Base-by-base conservation (phyloP, 768 basidiomycete genomes). In the Tricholoma hemisulphureum region DNA sequence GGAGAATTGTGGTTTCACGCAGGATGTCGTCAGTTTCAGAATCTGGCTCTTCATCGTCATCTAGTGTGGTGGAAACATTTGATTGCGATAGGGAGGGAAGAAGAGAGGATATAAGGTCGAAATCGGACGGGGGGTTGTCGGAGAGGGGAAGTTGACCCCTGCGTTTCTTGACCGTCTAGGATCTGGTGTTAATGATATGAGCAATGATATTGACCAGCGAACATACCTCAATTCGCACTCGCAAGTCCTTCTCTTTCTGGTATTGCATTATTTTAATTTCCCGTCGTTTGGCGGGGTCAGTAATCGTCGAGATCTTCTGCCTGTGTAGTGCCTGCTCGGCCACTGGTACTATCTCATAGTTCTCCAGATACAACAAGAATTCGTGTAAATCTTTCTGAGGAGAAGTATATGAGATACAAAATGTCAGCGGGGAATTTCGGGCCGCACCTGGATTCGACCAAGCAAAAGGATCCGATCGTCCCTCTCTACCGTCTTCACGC, bases 191-290 rank as follows among this genome's bases (percentile, higher is more conserved):
- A 50, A 37, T 29, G 16, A 34, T 18, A 51, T 28, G 39, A 46
- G 7, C 32, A 10, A 23, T 9, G 34, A 24, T 34, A n/a, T 10
- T 11, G 14, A 26, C 28, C 6, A 34, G 11, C 5, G 45, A 18
- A 67, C 73, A 49, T 54, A 91, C 93, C 73, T 93, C 83, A 24
- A 98, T 83, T 57, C 81, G 81, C 18, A 73, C 72, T 54, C 85
- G 82, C 26, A 98, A 72, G 32, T 90, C 88, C 71, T 91, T 95
- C 72, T 96, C 94, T 56, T 84, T 82, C 71, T 88, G 86, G 71
- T 85, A 98, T 68, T 95, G 95, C 59, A 84, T 86, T 61, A 99
- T 97, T 77, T 97, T 99, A 31, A 87, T 70, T 62, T 96, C 94
- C 63, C 97, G 76, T 56, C 89, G 80, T 66, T 81, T 83, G 1